A percentile compares a stretch with the other conserved stretches of the same genome.
These are phyloP conservation scores for Lecanoromycetidae sp. DNA, from an alignment of 2,329 filamentous ascomycete species.

Conservation along the genomic window DNA sequence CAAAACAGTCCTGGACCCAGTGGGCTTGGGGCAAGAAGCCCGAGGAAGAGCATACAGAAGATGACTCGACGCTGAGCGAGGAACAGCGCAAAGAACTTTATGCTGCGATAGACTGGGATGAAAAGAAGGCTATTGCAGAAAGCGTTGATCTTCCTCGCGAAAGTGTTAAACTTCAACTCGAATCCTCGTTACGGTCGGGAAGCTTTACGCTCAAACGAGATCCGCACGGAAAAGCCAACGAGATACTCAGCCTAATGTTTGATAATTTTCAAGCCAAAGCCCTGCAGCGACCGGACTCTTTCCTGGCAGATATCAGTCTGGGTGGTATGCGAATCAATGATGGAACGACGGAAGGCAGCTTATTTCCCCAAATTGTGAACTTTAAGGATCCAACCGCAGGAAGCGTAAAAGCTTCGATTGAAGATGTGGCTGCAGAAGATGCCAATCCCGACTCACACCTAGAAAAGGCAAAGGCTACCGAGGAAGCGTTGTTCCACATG, in stretches of 20 bases:
- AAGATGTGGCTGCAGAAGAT: slow-evolving; percentile 38
- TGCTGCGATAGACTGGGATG: slow-evolving; percentile 95
- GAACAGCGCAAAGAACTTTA: slow-evolving; percentile 94
- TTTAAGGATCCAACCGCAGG: slow-evolving; percentile 67
- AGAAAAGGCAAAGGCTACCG: slow-evolving; percentile 28
- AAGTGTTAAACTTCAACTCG: slow-evolving; percentile 81
- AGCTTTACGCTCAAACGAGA: slow-evolving; percentile 89
- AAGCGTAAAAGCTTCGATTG: slow-evolving; percentile 24
- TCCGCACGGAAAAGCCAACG: slow-evolving; percentile 62
- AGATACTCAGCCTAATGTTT: slow-evolving; percentile 84
- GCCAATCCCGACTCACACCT: slow-evolving; percentile 28
- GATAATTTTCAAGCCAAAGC: slow-evolving; percentile 89
- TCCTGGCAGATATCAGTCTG: slow-evolving; percentile 76
- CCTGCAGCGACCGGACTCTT: slow-evolving; percentile 78
- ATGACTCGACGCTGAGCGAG: slow-evolving; percentile 79
- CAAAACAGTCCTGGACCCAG: slow-evolving; percentile 72
- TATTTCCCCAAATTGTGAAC: slow-evolving; percentile 89
- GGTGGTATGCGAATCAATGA: slow-evolving; percentile 91
- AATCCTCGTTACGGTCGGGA: slow-evolving; percentile 85
- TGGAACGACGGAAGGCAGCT: slow-evolving; percentile 78
- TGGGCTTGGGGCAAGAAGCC: slow-evolving; percentile 61
- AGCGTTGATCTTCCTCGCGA: slow-evolving; percentile 83
- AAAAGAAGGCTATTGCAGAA: slow-evolving; percentile 80
- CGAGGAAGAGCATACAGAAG: slow-evolving; percentile 46
- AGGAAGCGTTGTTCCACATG: slow-evolving; percentile 81